These are phyloP conservation scores for Leccinum fallax DNA, from an alignment of 1,284 basidiomycete species.

Conservation along the genomic window DNA sequence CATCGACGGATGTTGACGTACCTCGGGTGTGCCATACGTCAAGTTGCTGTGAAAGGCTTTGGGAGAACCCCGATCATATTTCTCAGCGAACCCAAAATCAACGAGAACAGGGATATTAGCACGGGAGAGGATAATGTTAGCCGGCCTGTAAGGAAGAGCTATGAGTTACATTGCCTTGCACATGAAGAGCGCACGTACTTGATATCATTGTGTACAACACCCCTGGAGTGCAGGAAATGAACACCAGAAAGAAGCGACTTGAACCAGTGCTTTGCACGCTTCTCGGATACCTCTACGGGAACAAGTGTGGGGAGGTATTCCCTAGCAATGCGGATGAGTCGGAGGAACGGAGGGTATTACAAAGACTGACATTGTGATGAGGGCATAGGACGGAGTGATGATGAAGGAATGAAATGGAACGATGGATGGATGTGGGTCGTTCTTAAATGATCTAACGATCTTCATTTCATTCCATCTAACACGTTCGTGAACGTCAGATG, in stretches of 20 bases:
- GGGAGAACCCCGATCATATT: conserved; percentile 60
- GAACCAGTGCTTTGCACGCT: conserved; percentile 82
- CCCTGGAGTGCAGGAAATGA: conserved; percentile 84
- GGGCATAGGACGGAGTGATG: conserved; percentile 86
- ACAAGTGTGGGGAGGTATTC: conserved; percentile 76
- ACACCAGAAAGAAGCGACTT: conserved; percentile 82
- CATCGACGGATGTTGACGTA: conserved; percentile 30
- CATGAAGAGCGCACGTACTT: conserved; percentile 58
- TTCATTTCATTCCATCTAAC: conserved; percentile 93
- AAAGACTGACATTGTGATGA: conserved; percentile 78
- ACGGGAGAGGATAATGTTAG: conserved; percentile 82
- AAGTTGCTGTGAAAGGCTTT: conserved; percentile 82
- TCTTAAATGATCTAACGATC: conserved; percentile 79
- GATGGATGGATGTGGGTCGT: conserved; percentile 86
- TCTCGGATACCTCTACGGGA: conserved; percentile 81
- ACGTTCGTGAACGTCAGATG: conserved; percentile 8
- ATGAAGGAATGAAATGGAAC: conserved; percentile 92
- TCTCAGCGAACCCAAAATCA: conserved; percentile 92
- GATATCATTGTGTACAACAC: conserved; percentile 94
- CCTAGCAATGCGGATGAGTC: conserved; percentile 45
- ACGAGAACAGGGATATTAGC: conserved; percentile 81
- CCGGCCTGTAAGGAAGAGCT: conserved; percentile 55
- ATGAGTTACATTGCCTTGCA: not conserved
- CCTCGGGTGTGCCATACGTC: conserved; percentile 90
- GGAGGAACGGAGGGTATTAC: conserved; percentile 4